Evolutionary conservation across 1,284 basidiomycete species (phyloP), one percentile per base, ranked within the genome.

Genomic region (Phlebopus sp.): DNA sequence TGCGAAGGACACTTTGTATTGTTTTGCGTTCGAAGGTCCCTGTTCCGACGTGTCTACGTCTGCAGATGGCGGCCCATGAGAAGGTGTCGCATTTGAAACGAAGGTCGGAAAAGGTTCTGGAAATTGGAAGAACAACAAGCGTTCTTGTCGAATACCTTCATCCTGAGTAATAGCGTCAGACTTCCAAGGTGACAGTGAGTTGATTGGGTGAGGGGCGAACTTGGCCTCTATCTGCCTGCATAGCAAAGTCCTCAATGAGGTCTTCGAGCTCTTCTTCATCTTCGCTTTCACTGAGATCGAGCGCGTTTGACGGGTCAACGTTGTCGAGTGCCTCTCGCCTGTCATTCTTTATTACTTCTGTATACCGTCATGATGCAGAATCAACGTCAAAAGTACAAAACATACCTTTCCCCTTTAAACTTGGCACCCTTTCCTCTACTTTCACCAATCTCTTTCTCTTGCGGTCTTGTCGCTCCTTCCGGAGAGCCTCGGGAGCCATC

Each of bases 71-170:
- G 49, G 37, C 45, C 44, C 59, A 47, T 40, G 56, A 39, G 31
- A 53, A 36, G 49, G 44, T 9, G 59, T 47, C 6, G 54, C 49
- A 50, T 65, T 59, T 7, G 72, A 62, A 7, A 73, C 55, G 67
- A 95, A 96, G 13, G 73, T 76, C 0, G 94, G 93, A 69, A 97
- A 94, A 0, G 90, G 85, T n/a, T 77, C 69, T 0, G 94, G 94
- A 63, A 97, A 96, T 66, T 96, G 94, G 72, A 97, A 96, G 55
- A 94, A 85, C 63, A 91, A 96, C 2, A 97, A 73, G 21, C 84
- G 76, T 62, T 84, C 82, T 73, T 78, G 83, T 59, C 70, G 74
- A 42, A 76, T 57, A 46, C 69, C 63, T 25, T 69, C 55, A 47
- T 78, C 76, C 81, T 53, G 49, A 42, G 38, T 27, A 53, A 5